Percentiles rank a stretch among this genome's conserved stretches.
phyloP scores from a whole-genome alignment of 2,329 filamentous ascomycete species.

The Leptoxyphium fumago region DNA sequence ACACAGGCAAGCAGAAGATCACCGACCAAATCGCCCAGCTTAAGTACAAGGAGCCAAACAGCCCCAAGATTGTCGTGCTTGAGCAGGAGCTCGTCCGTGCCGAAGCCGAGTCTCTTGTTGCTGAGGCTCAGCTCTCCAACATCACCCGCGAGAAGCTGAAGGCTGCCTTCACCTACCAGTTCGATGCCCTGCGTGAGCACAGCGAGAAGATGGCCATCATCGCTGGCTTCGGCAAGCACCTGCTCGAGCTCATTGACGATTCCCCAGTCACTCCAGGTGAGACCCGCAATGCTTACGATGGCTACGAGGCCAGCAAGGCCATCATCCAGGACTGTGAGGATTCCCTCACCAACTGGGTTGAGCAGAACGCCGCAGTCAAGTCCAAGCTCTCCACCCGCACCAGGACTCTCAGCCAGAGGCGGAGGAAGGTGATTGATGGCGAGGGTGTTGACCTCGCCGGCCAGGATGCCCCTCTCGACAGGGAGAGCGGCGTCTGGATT shows the following conservation, averaged over 20 bases:
- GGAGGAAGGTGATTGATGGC: slow-evolving; percentile 48
- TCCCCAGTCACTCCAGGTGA: slow-evolving; percentile 94
- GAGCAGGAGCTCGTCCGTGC: slow-evolving; percentile 97
- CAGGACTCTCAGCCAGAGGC: slow-evolving; percentile 74
- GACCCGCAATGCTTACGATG: slow-evolving; percentile 89
- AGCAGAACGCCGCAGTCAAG: slow-evolving; percentile 73
- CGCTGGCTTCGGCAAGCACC: slow-evolving; percentile 91
- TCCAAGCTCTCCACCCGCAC: slow-evolving; percentile 78
- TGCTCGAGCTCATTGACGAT: slow-evolving; percentile 93
- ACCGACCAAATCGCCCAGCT: slow-evolving; percentile 96
- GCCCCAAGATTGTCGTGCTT: slow-evolving; percentile 89
- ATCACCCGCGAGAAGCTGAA: slow-evolving; percentile 99
- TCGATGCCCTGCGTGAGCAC: slow-evolving; percentile 92
- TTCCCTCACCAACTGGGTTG: slow-evolving; percentile 91
- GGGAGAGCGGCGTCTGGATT: slow-evolving; percentile 68
- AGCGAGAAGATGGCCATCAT: slow-evolving; percentile 98
- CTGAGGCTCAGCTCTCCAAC: slow-evolving; percentile 95
- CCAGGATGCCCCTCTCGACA: slow-evolving; percentile 67
- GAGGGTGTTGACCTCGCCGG: slow-evolving; percentile 70
- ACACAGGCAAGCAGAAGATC: slow-evolving; percentile 89
- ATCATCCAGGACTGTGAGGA: slow-evolving; percentile 99
- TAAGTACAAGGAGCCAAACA: slow-evolving; percentile 99
- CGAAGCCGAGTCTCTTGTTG: slow-evolving; percentile 96
- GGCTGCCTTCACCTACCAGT: slow-evolving; percentile 94
- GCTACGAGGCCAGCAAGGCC: slow-evolving; percentile 93